Conservation (phyloP, 805 yeast genomes). For the Ascoidea tarda region DNA sequence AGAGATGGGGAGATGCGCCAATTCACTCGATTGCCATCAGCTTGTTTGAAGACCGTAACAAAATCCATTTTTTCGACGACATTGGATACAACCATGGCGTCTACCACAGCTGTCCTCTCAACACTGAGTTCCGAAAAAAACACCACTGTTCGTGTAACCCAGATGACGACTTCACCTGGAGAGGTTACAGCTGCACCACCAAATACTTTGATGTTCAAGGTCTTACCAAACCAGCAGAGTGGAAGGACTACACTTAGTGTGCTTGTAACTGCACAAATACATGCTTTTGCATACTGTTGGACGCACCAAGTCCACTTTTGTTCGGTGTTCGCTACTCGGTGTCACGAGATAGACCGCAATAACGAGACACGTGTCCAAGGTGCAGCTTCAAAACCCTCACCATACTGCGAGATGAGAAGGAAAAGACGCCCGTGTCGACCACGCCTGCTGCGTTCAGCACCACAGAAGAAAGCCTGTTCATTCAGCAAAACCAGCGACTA, state of each 20-base stretch:
- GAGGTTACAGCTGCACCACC: conserved; percentile 53
- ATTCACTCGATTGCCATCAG: conserved; percentile 74
- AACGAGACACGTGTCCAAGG: too few species aligned
- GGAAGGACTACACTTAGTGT: conserved; percentile 33
- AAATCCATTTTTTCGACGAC: conserved; percentile 65
- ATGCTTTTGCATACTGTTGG: too few species aligned
- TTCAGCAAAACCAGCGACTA: too few species aligned
- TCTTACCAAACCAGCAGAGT: conserved; percentile 42
- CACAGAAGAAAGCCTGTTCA: too few species aligned
- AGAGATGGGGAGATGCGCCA: conserved; percentile 91
- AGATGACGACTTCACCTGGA: conserved; percentile 58
- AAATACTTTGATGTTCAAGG: conserved; percentile 39
- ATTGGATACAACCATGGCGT: conserved; percentile 75
- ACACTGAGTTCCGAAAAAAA: conserved; percentile 36
- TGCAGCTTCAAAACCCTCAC: too few species aligned
- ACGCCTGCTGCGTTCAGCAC: too few species aligned
- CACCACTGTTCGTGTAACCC: conserved; percentile 67
- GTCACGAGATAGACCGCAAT: too few species aligned
- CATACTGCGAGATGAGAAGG: too few species aligned
- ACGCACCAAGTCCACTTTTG: too few species aligned
- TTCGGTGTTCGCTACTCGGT: too few species aligned
- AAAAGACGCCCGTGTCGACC: too few species aligned
- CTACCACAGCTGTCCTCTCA: conserved; percentile 63
- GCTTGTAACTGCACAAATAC: too few species aligned
- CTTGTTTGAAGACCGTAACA: conserved; percentile 46